Percentiles rank a stretch among this genome's conserved stretches.
Conservation (phyloP, 2,329 filamentous ascomycete species). For the Fusarium verrucosum region DNA sequence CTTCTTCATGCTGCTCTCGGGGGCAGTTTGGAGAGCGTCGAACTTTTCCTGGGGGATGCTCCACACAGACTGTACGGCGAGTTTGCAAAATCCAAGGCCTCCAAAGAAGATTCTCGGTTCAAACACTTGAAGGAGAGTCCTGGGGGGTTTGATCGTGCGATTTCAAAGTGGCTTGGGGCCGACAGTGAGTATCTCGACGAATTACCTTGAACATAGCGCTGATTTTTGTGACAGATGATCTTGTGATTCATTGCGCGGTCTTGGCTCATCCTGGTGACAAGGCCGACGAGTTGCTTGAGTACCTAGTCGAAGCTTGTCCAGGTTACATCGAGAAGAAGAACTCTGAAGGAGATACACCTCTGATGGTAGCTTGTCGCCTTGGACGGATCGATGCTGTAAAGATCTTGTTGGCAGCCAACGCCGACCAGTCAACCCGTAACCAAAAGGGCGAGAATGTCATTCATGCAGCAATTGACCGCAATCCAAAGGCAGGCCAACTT, state of each 20-base stretch:
- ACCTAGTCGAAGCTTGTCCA: slow-evolving; percentile 71
- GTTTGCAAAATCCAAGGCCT: slow-evolving; percentile 68
- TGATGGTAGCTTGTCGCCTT: slow-evolving; percentile 71
- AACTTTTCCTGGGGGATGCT: slow-evolving; percentile 80
- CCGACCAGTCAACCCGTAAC: slow-evolving; percentile 74
- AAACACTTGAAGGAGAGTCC: slow-evolving; percentile 67
- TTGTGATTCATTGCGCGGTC: slow-evolving; percentile 74
- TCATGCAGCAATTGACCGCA: slow-evolving; percentile 61
- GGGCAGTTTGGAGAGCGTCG: slow-evolving; percentile 72
- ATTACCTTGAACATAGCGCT: slow-evolving; percentile 11
- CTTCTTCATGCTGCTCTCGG: slow-evolving; percentile 65
- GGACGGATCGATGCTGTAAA: slow-evolving; percentile 64
- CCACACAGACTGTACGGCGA: slow-evolving; percentile 74
- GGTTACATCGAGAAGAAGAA: slow-evolving; percentile 70
- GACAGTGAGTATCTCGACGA: slow-evolving; percentile 60
- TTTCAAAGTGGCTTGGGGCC: slow-evolving; percentile 69
- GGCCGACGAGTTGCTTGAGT: slow-evolving; percentile 67
- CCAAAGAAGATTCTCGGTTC: slow-evolving; percentile 69
- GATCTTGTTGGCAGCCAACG: slow-evolving; percentile 72
- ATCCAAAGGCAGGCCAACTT: slow-evolving; percentile 50
- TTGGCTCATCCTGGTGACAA: slow-evolving; percentile 53
- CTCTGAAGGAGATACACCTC: slow-evolving; percentile 68
- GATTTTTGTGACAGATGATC: slow-evolving; percentile 57
- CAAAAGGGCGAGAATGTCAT: slow-evolving; percentile 71
- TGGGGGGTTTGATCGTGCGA: slow-evolving; percentile 70